Conservation (phyloP, 1,284 basidiomycete genomes). For the Ganoderma sp. region DNA sequence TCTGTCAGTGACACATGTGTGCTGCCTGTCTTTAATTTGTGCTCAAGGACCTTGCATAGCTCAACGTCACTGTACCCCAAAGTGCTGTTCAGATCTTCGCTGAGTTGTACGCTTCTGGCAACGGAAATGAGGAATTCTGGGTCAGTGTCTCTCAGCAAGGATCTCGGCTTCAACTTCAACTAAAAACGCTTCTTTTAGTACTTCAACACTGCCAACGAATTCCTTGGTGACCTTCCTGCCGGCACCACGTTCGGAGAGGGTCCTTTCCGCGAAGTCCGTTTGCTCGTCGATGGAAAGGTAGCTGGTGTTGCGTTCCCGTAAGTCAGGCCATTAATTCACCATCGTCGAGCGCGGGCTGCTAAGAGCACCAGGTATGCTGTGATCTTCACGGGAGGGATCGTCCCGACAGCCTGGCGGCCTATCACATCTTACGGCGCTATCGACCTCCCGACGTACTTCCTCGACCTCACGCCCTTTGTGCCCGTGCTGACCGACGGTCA, state of each 20-base stretch:
- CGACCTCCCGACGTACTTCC: slow-evolving; percentile 78
- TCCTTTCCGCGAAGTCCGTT: slow-evolving; percentile 80
- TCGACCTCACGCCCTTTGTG: slow-evolving; percentile 82
- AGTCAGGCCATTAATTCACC: slow-evolving; percentile 1
- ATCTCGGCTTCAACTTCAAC: no score
- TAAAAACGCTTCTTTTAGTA: slow-evolving; percentile 53
- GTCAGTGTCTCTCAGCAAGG: slow-evolving; percentile 43
- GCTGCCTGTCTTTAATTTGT: neutral
- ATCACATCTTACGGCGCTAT: slow-evolving; percentile 80
- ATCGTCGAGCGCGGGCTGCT: neutral
- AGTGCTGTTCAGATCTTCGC: slow-evolving; percentile 74
- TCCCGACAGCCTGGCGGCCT: slow-evolving; percentile 79
- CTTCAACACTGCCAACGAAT: slow-evolving; percentile 69
- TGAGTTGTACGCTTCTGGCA: slow-evolving; percentile 76
- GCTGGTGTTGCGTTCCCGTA: slow-evolving; percentile 80
- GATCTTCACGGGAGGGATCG: slow-evolving; percentile 83
- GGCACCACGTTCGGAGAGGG: slow-evolving; percentile 63
- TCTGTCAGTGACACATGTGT: slow-evolving; percentile 49
- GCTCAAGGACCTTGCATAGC: slow-evolving; percentile 42
- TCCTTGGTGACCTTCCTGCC: slow-evolving; percentile 58
- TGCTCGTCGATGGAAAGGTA: slow-evolving; percentile 76
- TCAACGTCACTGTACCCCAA: slow-evolving; percentile 69
- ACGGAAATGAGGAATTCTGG: slow-evolving; percentile 80
- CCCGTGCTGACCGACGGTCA: slow-evolving; percentile 72
- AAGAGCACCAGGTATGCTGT: slow-evolving; percentile 53